These are phyloP conservation scores for Hymenoscyphus infarciens DNA, from an alignment of 2,329 filamentous ascomycete species.

Conservation along the genomic window DNA sequence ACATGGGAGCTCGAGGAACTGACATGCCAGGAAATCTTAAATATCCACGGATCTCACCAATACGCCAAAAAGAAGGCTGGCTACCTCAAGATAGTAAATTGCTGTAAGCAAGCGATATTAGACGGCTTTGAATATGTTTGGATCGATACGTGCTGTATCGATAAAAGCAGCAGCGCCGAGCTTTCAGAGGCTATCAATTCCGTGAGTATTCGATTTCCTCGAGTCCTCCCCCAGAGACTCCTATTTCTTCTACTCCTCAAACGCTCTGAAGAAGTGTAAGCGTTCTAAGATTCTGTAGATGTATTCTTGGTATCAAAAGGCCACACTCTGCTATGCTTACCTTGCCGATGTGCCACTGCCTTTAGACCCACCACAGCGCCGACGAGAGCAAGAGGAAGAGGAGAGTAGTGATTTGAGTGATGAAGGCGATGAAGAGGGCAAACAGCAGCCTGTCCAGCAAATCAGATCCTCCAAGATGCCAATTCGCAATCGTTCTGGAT, in stretches of 20 bases:
- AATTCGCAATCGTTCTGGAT: constrained; percentile 77
- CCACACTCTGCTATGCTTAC: constrained; percentile 20
- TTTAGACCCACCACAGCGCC: constrained; percentile 52
- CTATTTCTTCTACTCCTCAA: no score
- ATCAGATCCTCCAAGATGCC: constrained; percentile 98
- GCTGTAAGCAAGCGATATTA: constrained; percentile 13
- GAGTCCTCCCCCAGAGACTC: constrained; percentile 8
- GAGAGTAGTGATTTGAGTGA: constrained; percentile 84
- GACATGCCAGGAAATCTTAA: constrained; percentile 38
- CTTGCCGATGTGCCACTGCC: constrained; percentile 13
- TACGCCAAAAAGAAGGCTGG: constrained; percentile 4
- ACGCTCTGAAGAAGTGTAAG: neutral
- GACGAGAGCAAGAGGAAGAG: constrained; percentile 69
- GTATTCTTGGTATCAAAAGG: constrained; percentile 19
- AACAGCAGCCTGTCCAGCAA: constrained; percentile 73
- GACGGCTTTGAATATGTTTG: constrained; percentile 19
- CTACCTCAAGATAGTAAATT: constrained; percentile 13
- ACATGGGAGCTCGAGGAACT: constrained; percentile 29
- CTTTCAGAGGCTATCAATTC: constrained; percentile 24
- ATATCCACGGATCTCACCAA: neutral
- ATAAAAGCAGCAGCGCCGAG: constrained; percentile 22
- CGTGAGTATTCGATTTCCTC: constrained; percentile 21
- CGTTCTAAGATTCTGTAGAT: constrained; percentile 6
- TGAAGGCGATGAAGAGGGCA: constrained; percentile 75
- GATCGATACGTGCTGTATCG: constrained; percentile 25